Base-by-base conservation (phyloP, 352 stramenopile species). In the Phytophthora aleatoria region DNA sequence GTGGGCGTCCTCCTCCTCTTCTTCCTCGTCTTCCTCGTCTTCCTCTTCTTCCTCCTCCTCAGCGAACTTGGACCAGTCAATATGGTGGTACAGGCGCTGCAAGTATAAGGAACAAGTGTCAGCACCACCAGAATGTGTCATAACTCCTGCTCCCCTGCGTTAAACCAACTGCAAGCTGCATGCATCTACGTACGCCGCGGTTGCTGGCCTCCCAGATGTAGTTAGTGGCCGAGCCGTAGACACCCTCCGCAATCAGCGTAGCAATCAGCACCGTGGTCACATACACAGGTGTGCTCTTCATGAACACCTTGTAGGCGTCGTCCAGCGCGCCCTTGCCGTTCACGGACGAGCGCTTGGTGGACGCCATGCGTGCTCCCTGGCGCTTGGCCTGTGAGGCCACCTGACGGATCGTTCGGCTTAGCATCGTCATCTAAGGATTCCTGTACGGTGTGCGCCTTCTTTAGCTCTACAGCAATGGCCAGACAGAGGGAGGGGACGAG, bases 1-100 rank as follows among this genome's bases (percentile, higher is more conserved):
- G 50, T 80, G 69, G 33, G 63, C 33, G 43, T 77, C 54, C 47
- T 80, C 72, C 33, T 75, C 73, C 30, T 77, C 76, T 24, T 67
- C 66, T 35, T 63, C 70, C 20, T 70, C 63, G 35, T 70, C 67
- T 20, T 87, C 80, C 33, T 94, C 84, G 6, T 57, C 47, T 20
- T 52, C 47, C 5, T 52, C 47, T 26, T 93, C 86, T 42, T 95
- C 87, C 2, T 95, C 87, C 52, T 92, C 83, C 58, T 89, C 80
- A 69, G 90, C 89, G 74, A 95, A 95, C 69, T 94, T 77, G 35
- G 74, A 82, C 87, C 87, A 95, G 79, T 94, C 87, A 33, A 95
- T 86, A 80, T 95, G 87, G 70, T 95, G 83, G 73, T 94, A 95
- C 78, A 95, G 71, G 51, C 87, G 82, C 85, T 94, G 50, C 1